phyloP scores from a whole-genome alignment of 164 flowering plant genomes.

The Kalanchoe fedtschenkoi region DNA sequence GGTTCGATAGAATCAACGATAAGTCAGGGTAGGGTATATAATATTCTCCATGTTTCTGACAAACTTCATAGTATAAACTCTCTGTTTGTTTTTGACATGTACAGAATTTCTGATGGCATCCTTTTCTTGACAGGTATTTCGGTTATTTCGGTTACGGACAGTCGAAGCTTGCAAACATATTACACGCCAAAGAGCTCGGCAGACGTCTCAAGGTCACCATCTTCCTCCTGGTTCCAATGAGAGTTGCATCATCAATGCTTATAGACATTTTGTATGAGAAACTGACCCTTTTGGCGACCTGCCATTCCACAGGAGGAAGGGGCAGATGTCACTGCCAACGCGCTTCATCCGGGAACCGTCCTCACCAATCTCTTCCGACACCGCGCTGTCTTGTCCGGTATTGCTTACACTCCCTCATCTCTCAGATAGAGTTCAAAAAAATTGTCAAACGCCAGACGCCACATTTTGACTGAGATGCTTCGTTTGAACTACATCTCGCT shows the following conservation, averaged over 20 bases:
- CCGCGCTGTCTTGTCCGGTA: background rate
- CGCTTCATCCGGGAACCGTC: slow-evolving; percentile 3
- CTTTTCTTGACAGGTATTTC: background rate
- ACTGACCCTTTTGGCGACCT: background rate
- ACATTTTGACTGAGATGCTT: background rate
- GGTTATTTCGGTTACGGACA: background rate
- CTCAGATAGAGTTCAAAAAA: no score
- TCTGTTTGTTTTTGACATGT: background rate
- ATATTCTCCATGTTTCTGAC: no score
- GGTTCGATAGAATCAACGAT: background rate
- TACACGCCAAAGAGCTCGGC: slow-evolving; percentile 1
- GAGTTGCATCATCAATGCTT: background rate
- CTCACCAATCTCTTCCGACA: slow-evolving; percentile 8
- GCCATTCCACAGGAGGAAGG: slow-evolving; percentile 4
- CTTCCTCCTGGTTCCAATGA: background rate
- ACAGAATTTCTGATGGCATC: background rate
- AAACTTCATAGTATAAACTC: no score
- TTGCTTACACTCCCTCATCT: no score
- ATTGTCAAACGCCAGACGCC: no score
- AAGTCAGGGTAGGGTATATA: background rate
- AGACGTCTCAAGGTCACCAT: background rate
- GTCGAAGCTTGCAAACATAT: slow-evolving; percentile 1
- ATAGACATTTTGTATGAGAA: background rate
- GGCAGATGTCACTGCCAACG: slow-evolving; percentile 1
- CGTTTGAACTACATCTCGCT: no score